Base-by-base conservation (phyloP, 495 filamentous ascomycete genomes). In the Endocarpon pusillum region DNA sequence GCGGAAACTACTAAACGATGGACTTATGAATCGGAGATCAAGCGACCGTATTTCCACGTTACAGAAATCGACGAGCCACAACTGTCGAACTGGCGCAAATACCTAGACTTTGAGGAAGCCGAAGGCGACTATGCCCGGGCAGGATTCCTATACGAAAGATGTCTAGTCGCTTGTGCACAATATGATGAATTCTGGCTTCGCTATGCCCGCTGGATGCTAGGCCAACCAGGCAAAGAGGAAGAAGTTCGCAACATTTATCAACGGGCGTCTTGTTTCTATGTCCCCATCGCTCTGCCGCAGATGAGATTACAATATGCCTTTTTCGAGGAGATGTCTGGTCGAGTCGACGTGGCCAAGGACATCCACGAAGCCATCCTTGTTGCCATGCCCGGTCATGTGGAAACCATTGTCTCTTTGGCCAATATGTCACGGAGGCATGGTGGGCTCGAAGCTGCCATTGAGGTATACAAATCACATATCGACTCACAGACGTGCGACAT, bases 111-210 rank as follows among this genome's bases (percentile, higher is more conserved):
- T 44, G 91, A 99, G 49, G 89, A 99, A 56, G 55, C 61, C 1
- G 81, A 93, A 53, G 79, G 78, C 21, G 71, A 84, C 32, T 91
- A 76, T 40, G 46, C 57, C 5, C 67, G 89, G 19, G 81, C 67
- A 21, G 66, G 74, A 16, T 91, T 87, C 49, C 59, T 99, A 14
- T 96, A 96, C 49, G 89, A 99, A 55, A 75, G 89, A 21, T 94
- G 83, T 43, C 55, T 99, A 19, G 81, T 94, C 10, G 86, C 84
- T 10, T 85, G 80, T 43, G 89, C 89, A 24, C 75, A 89, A 46
- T 94, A 96, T 42, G 86, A 94, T 31, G 86, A 96, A 46, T 94
- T 99, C 55, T 99, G 89, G 89, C 68, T 91, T 37, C 75, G 89
- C 1, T 99, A 93, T 57, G 84, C 81, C n/a, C 67, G 91, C 11